phyloP scores from a whole-genome alignment of 345 rosid genomes.

The Euphorbia tirucalli region DNA sequence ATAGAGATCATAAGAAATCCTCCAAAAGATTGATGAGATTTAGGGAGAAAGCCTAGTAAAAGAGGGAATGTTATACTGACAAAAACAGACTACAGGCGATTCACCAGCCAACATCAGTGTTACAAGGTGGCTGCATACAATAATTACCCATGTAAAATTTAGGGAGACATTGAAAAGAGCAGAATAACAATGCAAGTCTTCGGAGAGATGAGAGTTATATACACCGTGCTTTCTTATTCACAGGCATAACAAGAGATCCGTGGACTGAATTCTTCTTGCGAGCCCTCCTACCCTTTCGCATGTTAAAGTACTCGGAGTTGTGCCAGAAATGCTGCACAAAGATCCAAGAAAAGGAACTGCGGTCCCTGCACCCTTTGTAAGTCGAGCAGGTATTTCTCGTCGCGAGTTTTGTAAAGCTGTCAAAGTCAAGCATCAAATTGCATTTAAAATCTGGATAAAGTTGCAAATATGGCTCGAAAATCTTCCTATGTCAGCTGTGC shows the following conservation, averaged over 20 bases:
- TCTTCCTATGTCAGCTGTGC: neutral
- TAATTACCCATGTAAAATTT: slow-evolving; percentile 36
- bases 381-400: slow-evolving; percentile 85
- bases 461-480: neutral
- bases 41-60: slow-evolving; percentile 12
- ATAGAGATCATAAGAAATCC: slow-evolving; percentile 1
- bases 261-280: slow-evolving; percentile 10
- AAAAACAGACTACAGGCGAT: slow-evolving; percentile 15
- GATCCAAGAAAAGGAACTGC: slow-evolving; percentile 86
- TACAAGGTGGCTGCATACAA: slow-evolving; percentile 18
- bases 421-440: slow-evolving; percentile 9
- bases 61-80: neutral
- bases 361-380: slow-evolving; percentile 84
- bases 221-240: slow-evolving; percentile 31
- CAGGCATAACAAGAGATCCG: slow-evolving; percentile 24
- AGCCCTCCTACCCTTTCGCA: slow-evolving; percentile 15
- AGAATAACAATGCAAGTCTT: neutral
- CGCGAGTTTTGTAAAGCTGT: slow-evolving; percentile 88
- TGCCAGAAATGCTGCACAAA: slow-evolving; percentile 85
- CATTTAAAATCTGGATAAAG: too few species aligned
- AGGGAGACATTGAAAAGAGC: slow-evolving; percentile 16
- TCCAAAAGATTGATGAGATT: slow-evolving; percentile 11
- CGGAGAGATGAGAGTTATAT: slow-evolving; percentile 19
- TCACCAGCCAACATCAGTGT: slow-evolving; percentile 9
- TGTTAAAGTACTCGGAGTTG: slow-evolving; percentile 72